phyloP scores from a whole-genome alignment of 106 monocot species.

The Apostasia ramifera region DNA sequence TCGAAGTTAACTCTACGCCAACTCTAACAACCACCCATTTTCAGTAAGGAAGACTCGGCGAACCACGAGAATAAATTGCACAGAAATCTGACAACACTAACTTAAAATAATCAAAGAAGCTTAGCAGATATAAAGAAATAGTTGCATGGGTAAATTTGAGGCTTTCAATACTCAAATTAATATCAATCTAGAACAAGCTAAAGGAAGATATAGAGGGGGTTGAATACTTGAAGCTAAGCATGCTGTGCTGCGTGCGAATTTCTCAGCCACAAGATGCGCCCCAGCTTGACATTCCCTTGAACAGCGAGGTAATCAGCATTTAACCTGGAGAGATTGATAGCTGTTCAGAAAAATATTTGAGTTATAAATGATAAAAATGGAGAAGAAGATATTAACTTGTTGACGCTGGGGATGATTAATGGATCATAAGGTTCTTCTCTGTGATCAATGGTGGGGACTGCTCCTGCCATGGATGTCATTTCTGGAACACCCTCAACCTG shows the following conservation, averaged over 20 bases:
- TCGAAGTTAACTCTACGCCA: no score
- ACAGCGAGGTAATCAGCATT: conserved; percentile 74
- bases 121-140: no score
- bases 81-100: no score
- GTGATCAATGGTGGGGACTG: conserved; percentile 43
- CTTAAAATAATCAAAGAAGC: no score
- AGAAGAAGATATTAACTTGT: conserved; percentile 43
- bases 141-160: no score
- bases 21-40: no score
- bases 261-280: conserved; percentile 82
- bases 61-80: no score
- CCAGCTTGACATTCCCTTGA: conserved; percentile 69
- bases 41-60: no score
- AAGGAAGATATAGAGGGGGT: no score
- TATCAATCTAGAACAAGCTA: no score
- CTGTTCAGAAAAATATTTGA: not conserved
- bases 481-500: conserved; percentile 60
- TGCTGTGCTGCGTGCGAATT: conserved; percentile 26
- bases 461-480: conserved; percentile 36
- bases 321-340: conserved; percentile 38
- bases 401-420: conserved; percentile 63
- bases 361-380: not conserved
- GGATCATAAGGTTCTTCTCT: conserved; percentile 75
- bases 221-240: not conserved
- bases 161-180: no score